These are phyloP conservation scores for Rehmannia glutinosa DNA, from an alignment of 257 asterid genomes.

Conservation along the genomic window DNA sequence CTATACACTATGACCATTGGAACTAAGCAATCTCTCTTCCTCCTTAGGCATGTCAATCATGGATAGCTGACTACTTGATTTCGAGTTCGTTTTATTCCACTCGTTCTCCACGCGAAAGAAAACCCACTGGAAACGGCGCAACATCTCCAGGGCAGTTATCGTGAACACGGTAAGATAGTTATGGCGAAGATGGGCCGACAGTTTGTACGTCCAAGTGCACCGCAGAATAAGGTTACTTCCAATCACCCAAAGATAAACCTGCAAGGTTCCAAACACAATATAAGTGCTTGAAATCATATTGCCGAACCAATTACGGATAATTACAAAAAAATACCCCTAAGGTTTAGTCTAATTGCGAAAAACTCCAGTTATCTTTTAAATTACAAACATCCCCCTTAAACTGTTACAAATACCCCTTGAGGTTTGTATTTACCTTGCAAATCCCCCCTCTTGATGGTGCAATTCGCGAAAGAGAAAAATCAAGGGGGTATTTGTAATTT, in stretches of 20 bases:
- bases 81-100: slow-evolving; percentile 69
- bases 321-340: not conserved
- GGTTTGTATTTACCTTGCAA: too few relatives aligned
- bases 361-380: not conserved
- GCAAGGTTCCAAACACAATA: not conserved
- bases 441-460: too few relatives aligned
- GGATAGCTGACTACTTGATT: slow-evolving; percentile 43
- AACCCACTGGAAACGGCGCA: slow-evolving; percentile 92
- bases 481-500: too few relatives aligned
- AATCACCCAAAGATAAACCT: slow-evolving; percentile 60
- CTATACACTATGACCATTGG: slow-evolving; percentile 64
- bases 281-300: not conserved
- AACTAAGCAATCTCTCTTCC: slow-evolving; percentile 62
- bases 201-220: slow-evolving; percentile 96
- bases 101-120: slow-evolving; percentile 94
- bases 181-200: slow-evolving; percentile 96
- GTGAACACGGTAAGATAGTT: slow-evolving; percentile 73
- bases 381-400: too few relatives aligned
- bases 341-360: not conserved
- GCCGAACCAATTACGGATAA: too few relatives aligned
- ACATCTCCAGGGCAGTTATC: slow-evolving; percentile 72
- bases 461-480: too few relatives aligned
- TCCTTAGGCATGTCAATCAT: slow-evolving; percentile 49
- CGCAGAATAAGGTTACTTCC: slow-evolving; percentile 85
- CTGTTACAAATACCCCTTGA: too few relatives aligned